Percentiles rank a stretch among this genome's conserved stretches.
Evolutionary conservation across 306 rosid genomes (phyloP).

Genomic region (Citrullus amarus): DNA sequence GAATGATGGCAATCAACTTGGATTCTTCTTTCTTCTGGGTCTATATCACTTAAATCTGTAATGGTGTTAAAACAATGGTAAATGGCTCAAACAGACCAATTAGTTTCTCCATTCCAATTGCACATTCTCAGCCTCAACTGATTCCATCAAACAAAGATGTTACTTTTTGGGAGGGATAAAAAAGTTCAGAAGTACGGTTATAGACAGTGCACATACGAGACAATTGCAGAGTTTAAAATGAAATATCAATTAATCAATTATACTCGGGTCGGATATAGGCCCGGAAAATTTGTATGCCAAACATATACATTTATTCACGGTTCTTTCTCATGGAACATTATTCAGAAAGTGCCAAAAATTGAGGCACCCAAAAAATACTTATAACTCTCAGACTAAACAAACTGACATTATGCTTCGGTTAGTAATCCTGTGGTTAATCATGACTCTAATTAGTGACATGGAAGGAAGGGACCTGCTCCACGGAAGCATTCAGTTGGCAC

Average conservation of each 20-base stretch:
- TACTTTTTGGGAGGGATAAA: background rate
- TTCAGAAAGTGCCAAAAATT: conserved; percentile 2
- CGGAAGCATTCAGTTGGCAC: background rate
- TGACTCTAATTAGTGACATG: background rate
- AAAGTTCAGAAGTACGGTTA: background rate
- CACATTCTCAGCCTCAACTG: background rate
- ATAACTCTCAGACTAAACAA: background rate
- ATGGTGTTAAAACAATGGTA: background rate
- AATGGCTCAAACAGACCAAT: background rate
- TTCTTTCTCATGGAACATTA: background rate
- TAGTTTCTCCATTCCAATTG: background rate
- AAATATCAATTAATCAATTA: background rate
- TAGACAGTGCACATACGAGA: background rate
- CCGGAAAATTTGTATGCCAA: background rate
- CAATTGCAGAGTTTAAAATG: background rate
- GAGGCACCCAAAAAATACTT: background rate
- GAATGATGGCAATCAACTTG: background rate
- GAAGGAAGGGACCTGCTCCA: conserved; percentile 3
- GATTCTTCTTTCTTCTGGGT: background rate
- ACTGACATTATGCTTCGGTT: background rate
- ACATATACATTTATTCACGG: background rate
- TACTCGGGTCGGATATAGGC: background rate
- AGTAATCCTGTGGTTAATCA: background rate
- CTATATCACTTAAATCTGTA: background rate
- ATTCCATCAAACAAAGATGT: background rate